Evolutionary conservation across 306 rosid species (phyloP).

Genomic region (Prunus campanulata): DNA sequence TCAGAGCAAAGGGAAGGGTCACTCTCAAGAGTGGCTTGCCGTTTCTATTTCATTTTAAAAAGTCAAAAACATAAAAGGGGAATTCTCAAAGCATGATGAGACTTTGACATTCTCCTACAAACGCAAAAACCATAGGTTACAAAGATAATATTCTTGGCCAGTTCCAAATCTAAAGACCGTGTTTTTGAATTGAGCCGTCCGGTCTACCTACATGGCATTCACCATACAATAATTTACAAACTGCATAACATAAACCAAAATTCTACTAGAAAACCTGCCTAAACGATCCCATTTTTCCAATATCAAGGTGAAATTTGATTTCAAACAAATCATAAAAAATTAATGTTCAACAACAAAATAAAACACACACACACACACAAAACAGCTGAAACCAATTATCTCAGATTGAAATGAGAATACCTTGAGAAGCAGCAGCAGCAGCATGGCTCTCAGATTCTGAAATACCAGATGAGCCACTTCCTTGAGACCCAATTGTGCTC

Average conservation of each 20-base stretch:
- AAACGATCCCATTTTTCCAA: neutral
- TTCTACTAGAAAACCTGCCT: neutral
- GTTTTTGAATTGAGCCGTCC: no score
- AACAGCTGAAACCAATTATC: neutral
- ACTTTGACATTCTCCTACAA: neutral
- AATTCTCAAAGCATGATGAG: neutral
- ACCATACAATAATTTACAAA: neutral
- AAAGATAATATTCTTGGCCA: no score
- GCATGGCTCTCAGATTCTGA: constrained; percentile 44
- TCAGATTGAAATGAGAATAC: constrained; percentile 18
- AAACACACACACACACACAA: neutral
- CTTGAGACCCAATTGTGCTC: constrained; percentile 41
- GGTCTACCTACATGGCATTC: neutral
- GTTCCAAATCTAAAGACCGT: no score
- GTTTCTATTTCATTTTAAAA: neutral
- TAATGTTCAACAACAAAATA: neutral
- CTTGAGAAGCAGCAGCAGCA: constrained; percentile 24
- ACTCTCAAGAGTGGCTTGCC: neutral
- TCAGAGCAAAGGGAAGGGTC: neutral
- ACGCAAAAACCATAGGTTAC: neutral
- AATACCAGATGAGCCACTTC: constrained; percentile 49
- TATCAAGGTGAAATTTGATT: neutral
- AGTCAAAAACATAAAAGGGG: neutral
- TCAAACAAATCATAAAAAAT: neutral
- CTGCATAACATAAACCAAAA: neutral